phyloP scores from a whole-genome alignment of 2,329 filamentous ascomycete genomes.

The Calonectria henricotiae region DNA sequence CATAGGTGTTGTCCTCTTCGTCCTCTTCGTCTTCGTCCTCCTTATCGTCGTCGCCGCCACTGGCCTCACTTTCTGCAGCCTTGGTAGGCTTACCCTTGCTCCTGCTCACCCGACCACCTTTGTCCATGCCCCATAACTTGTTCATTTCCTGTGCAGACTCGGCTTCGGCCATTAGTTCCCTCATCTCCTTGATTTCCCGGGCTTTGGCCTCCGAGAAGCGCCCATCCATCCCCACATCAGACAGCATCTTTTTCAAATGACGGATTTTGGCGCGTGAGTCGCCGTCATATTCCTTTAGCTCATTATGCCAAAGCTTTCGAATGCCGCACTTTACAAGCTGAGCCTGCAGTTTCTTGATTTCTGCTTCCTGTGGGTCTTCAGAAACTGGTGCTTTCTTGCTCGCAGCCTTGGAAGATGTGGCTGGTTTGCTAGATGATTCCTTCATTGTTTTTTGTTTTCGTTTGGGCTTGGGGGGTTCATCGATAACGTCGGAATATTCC shows the following conservation, averaged over 20 bases:
- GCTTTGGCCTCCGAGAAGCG: slow-evolving; percentile 90
- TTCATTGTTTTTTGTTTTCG: slow-evolving; percentile 66
- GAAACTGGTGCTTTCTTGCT: slow-evolving; percentile 55
- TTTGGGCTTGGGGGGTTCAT: slow-evolving; percentile 77
- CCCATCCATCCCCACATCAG: slow-evolving; percentile 89
- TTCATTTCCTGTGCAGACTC: slow-evolving; percentile 89
- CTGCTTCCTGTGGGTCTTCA: slow-evolving; percentile 77
- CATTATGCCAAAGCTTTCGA: slow-evolving; percentile 90
- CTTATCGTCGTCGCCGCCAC: slow-evolving; percentile 49
- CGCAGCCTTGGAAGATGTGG: slow-evolving; percentile 51
- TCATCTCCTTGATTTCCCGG: slow-evolving; percentile 86
- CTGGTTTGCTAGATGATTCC: slow-evolving; percentile 49
- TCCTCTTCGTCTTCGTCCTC: slow-evolving; percentile 51
- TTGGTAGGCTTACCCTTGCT: slow-evolving; percentile 56
- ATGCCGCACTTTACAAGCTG: slow-evolving; percentile 93
- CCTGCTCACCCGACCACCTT: slow-evolving; percentile 62
- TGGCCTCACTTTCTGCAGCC: slow-evolving; percentile 55
- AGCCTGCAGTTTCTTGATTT: slow-evolving; percentile 90
- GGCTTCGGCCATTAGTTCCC: slow-evolving; percentile 88
- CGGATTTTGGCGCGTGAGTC: slow-evolving; percentile 85
- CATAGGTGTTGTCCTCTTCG: slow-evolving; percentile 57
- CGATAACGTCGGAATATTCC: slow-evolving; percentile 74
- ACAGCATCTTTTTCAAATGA: slow-evolving; percentile 85
- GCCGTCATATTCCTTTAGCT: slow-evolving; percentile 82
- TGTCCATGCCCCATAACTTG: slow-evolving; percentile 78